Evolutionary conservation across 2,329 filamentous ascomycete genomes (phyloP).

Genomic region (Blumeria hordei): DNA sequence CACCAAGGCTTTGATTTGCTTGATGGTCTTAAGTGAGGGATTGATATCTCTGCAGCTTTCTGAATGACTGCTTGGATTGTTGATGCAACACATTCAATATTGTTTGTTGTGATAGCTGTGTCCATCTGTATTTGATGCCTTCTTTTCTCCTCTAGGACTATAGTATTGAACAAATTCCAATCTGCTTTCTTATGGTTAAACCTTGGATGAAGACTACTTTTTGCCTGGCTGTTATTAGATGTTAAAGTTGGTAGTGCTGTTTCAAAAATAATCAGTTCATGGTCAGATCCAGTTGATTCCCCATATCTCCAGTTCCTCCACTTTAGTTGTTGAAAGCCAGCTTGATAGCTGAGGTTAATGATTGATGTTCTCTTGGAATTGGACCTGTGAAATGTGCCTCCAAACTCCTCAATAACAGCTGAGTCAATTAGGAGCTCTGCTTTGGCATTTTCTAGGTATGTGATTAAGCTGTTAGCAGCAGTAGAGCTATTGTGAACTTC

Average conservation of each 20-base stretch:
- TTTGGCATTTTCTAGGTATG: background rate
- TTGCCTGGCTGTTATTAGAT: background rate
- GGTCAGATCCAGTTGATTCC: background rate
- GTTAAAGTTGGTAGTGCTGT: background rate
- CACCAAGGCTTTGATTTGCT: background rate
- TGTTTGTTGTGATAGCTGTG: background rate
- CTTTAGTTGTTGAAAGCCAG: background rate
- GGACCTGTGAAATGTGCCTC: background rate
- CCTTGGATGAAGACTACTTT: background rate
- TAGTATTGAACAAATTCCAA: background rate
- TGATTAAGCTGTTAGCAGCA: background rate
- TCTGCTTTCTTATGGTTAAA: background rate
- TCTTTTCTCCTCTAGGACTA: background rate
- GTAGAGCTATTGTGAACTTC: background rate
- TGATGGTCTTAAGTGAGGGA: background rate
- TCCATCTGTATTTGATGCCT: background rate
- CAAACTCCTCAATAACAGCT: background rate
- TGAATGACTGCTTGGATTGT: background rate
- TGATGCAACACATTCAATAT: background rate
- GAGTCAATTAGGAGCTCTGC: background rate
- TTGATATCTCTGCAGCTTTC: background rate
- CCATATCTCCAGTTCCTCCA: background rate
- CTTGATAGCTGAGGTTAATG: background rate
- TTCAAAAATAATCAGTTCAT: background rate
- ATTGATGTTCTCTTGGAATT: background rate